Percentiles rank a stretch among this genome's conserved stretches.
Evolutionary conservation across 176 grass and related monocot genomes (phyloP).

Genomic region (Panicum miliaceum): DNA sequence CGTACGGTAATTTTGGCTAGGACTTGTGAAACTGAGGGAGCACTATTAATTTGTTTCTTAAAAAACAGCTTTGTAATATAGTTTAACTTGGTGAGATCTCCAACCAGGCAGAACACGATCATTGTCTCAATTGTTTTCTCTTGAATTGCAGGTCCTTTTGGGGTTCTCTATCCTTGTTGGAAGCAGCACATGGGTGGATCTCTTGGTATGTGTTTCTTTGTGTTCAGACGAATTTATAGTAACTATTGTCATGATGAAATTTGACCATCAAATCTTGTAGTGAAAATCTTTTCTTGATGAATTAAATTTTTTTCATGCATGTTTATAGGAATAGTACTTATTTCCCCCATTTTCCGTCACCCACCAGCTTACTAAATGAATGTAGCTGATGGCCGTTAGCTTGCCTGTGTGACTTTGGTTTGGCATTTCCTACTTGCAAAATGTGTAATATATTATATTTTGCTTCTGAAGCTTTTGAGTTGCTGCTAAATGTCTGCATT

Average conservation of each 20-base stretch:
- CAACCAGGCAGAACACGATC: not conserved
- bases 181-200: slow-evolving; percentile 98
- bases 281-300: not conserved
- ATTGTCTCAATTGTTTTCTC: slow-evolving; percentile 12
- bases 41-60: not conserved
- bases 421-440: slow-evolving; percentile 24
- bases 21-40: not conserved
- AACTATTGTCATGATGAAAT: not conserved
- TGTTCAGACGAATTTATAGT: slow-evolving; percentile 22
- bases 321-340: slow-evolving; percentile 12
- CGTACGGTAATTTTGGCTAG: not conserved
- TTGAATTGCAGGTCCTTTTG: slow-evolving; percentile 74
- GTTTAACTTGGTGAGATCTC: slow-evolving; percentile 7
- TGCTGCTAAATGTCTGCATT: slow-evolving; percentile 10
- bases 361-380: not conserved
- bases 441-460: not conserved
- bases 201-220: slow-evolving; percentile 73
- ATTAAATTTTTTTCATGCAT: not conserved
- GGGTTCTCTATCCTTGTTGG: slow-evolving; percentile 98
- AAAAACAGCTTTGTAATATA: not conserved
- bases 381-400: not conserved
- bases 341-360: not conserved
- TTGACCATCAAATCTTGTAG: not conserved
- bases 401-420: slow-evolving; percentile 5
- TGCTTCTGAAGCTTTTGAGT: not conserved